These are phyloP conservation scores for Acacia crassicarpa DNA, from an alignment of 306 rosid genomes.

Conservation along the genomic window DNA sequence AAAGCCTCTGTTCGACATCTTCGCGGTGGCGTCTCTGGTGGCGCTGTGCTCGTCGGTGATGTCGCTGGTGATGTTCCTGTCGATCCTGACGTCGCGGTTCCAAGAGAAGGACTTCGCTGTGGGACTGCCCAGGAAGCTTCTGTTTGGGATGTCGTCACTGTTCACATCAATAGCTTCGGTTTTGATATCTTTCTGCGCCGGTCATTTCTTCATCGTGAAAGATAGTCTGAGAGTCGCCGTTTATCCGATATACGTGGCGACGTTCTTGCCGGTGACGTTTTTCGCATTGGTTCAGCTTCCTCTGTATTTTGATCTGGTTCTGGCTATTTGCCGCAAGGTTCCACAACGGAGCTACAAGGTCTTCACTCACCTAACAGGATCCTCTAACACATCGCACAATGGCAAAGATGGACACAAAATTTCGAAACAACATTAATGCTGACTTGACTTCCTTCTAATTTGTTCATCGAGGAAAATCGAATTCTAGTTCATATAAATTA, in stretches of 20 bases:
- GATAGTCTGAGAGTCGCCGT: slow-evolving; percentile 28
- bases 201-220: slow-evolving; percentile 38
- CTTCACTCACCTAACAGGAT: background rate
- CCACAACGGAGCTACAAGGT: slow-evolving; percentile 51
- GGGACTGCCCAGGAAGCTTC: slow-evolving; percentile 51
- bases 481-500: background rate
- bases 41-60: slow-evolving; percentile 64
- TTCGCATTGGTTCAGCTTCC: slow-evolving; percentile 51
- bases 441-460: background rate
- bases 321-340: slow-evolving; percentile 42
- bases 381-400: background rate
- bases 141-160: slow-evolving; percentile 45
- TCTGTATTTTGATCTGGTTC: slow-evolving; percentile 38
- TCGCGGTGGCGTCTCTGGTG: slow-evolving; percentile 45
- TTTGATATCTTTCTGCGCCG: slow-evolving; percentile 47
- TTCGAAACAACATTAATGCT: background rate
- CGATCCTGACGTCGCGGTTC: slow-evolving; percentile 46
- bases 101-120: slow-evolving; percentile 49
- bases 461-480: background rate
- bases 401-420: background rate
- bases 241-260: slow-evolving; percentile 41
- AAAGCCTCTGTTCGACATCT: slow-evolving; percentile 38
- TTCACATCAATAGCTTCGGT: slow-evolving; percentile 43
- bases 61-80: slow-evolving; percentile 44
- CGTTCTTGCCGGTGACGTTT: slow-evolving; percentile 46